A percentile compares a stretch with the other conserved stretches of the same genome.
Conservation (phyloP, 2,329 filamentous ascomycete genomes). For the Fusarium burgessii region DNA sequence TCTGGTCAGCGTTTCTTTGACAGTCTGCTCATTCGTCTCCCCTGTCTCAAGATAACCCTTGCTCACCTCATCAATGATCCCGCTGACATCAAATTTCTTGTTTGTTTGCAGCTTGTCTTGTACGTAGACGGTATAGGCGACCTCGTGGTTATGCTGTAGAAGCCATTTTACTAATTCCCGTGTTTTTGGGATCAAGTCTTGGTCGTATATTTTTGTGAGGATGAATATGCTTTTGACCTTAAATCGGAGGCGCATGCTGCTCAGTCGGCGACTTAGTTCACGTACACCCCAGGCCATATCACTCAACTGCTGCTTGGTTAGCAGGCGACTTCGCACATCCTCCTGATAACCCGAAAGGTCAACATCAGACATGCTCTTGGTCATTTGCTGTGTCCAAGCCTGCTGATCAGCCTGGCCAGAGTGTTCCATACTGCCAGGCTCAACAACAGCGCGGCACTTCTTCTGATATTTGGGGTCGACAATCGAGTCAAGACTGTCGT, state of each 20-base stretch:
- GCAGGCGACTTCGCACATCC: constrained; percentile 72
- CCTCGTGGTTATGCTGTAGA: constrained; percentile 74
- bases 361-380: constrained; percentile 56
- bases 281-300: constrained; percentile 98
- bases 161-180: constrained; percentile 85
- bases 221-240: constrained; percentile 87
- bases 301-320: constrained; percentile 93
- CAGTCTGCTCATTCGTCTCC: constrained; percentile 50
- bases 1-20: constrained; percentile 53
- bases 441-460: constrained; percentile 52
- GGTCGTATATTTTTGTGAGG: constrained; percentile 91
- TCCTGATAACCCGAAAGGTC: constrained; percentile 53
- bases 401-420: constrained; percentile 68
- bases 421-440: constrained; percentile 56
- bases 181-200: constrained; percentile 80
- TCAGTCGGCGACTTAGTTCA: constrained; percentile 86
- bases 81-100: constrained; percentile 78
- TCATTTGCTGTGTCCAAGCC: constrained; percentile 64
- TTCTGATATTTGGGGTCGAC: constrained; percentile 41
- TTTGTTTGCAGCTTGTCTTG: constrained; percentile 80
- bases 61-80: constrained; percentile 73
- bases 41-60: constrained; percentile 55
- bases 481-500: constrained; percentile 36
- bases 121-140: constrained; percentile 82
- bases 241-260: constrained; percentile 84